These are phyloP conservation scores for Chlorophyllum brunneum DNA, from an alignment of 768 basidiomycete species.

Conservation along the genomic window DNA sequence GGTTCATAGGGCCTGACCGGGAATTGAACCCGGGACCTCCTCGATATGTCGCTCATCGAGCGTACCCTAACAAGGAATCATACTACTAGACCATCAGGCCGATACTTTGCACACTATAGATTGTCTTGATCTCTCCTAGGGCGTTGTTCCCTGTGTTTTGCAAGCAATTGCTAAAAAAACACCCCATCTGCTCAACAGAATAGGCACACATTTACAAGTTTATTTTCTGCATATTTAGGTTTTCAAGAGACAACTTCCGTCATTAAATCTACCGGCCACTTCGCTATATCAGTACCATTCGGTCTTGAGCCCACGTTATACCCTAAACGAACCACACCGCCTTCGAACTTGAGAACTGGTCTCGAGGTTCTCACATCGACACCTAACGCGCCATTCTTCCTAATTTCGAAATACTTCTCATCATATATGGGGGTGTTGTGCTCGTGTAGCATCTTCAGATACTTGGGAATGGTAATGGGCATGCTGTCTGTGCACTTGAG, in stretches of 20 bases:
- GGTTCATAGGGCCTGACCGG: constrained; percentile 51
- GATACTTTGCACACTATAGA: neutral
- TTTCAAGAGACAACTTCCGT: constrained; percentile 15
- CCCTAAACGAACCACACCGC: constrained; percentile 13
- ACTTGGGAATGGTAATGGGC: constrained; percentile 14
- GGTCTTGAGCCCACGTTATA: constrained; percentile 21
- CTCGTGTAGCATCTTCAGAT: constrained; percentile 14
- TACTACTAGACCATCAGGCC: constrained; percentile 11
- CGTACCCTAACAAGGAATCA: constrained; percentile 10
- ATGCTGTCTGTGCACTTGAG: constrained; percentile 21
- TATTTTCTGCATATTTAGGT: too few species aligned
- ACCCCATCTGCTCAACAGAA: too few species aligned
- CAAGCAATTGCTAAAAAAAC: too few species aligned
- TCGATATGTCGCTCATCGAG: constrained; percentile 28
- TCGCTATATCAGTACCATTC: constrained; percentile 20
- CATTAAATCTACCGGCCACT: constrained; percentile 20
- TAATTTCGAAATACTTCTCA: constrained; percentile 18
- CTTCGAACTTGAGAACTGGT: constrained; percentile 18
- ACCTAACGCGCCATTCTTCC: constrained; percentile 18
- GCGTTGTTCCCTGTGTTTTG: neutral
- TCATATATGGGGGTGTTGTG: constrained; percentile 14
- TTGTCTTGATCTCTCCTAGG: neutral
- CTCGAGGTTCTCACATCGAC: constrained; percentile 17
- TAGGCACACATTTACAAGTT: too few species aligned
- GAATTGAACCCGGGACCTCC: constrained; percentile 82